A percentile compares a stretch with the other conserved stretches of the same genome.
Evolutionary conservation across 495 filamentous ascomycete genomes (phyloP).

Genomic region (Aspergillus indologenus): DNA sequence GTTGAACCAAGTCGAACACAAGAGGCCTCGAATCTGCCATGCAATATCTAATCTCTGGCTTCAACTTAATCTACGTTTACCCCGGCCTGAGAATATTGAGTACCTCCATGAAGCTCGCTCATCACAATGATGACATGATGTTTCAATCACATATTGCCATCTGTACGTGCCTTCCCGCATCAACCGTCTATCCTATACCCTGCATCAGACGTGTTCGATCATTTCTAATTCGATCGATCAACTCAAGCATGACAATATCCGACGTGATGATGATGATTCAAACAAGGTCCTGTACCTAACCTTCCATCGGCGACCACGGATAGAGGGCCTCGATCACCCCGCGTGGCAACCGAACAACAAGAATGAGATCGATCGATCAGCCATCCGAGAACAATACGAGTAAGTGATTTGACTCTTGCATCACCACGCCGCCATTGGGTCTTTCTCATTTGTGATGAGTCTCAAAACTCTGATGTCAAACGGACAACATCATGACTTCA

Average conservation of each 20-base stretch:
- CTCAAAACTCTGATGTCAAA: conserved; percentile 10
- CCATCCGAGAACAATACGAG: not conserved
- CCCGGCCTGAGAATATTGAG: no score
- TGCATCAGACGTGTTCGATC: no score
- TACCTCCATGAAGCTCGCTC: no score
- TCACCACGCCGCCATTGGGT: not conserved
- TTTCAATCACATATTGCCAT: no score
- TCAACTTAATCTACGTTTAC: no score
- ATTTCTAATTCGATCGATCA: no score
- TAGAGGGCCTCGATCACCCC: not conserved
- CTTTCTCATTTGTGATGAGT: not conserved
- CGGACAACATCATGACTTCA: conserved; percentile 16
- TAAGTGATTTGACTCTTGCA: not conserved
- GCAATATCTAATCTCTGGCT: no score
- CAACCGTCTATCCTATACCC: no score
- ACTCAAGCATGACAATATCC: not conserved
- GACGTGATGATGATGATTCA: not conserved
- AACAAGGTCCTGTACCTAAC: not conserved
- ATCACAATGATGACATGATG: no score
- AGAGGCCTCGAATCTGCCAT: no score
- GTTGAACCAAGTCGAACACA: no score
- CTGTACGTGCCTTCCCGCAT: no score
- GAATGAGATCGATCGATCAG: not conserved
- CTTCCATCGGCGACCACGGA: not conserved
- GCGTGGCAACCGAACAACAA: not conserved